Evolutionary conservation across 2,329 filamentous ascomycete species (phyloP).

Genomic region (Fusarium longipes): DNA sequence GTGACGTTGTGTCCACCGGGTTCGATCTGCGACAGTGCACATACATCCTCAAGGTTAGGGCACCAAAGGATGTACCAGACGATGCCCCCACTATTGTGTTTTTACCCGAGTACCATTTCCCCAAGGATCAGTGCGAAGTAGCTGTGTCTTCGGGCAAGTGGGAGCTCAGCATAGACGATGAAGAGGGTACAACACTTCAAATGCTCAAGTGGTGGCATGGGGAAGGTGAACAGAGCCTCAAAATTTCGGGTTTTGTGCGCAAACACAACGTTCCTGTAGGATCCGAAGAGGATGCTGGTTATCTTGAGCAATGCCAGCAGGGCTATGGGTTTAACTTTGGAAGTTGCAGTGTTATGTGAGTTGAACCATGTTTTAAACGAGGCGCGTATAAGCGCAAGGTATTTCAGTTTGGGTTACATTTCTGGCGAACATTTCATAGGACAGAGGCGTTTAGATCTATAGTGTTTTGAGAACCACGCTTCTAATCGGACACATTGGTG

Average conservation of each 20-base stretch:
- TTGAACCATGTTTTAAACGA: neutral
- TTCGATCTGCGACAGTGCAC: constrained; percentile 85
- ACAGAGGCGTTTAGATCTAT: constrained; percentile 19
- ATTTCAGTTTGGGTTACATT: constrained; percentile 2
- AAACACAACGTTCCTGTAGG: constrained; percentile 68
- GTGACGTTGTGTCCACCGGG: constrained; percentile 75
- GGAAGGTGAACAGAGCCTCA: constrained; percentile 83
- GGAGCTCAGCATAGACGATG: constrained; percentile 81
- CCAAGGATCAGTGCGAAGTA: constrained; percentile 76
- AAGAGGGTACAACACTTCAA: constrained; percentile 76
- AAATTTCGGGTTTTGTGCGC: constrained; percentile 77
- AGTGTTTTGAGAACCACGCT: constrained; percentile 2
- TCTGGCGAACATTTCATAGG: neutral
- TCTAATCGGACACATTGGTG: neutral
- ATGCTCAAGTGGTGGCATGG: constrained; percentile 92
- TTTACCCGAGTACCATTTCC: constrained; percentile 93
- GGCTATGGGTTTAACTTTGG: constrained; percentile 59
- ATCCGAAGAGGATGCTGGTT: constrained; percentile 78
- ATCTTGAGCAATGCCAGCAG: constrained; percentile 75
- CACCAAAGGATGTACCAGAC: constrained; percentile 67
- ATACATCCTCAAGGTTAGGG: constrained; percentile 78
- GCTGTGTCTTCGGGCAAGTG: constrained; percentile 88
- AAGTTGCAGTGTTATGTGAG: constrained; percentile 66
- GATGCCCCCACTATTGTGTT: constrained; percentile 83
- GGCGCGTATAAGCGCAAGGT: neutral